Conservation (phyloP, 2,329 filamentous ascomycete genomes). For the Pestalotiopsis sp. region DNA sequence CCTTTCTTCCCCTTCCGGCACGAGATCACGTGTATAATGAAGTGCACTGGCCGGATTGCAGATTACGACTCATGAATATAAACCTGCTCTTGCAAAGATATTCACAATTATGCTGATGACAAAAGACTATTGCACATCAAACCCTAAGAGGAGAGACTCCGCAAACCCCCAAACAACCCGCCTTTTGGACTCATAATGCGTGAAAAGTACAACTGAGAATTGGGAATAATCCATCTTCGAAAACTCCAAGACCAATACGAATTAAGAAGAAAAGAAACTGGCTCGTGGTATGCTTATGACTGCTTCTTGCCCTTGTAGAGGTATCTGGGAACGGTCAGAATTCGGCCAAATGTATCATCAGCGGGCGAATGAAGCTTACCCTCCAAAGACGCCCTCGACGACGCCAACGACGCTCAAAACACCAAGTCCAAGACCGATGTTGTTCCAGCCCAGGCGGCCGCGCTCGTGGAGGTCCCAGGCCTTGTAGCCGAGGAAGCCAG, state of each 20-base stretch:
- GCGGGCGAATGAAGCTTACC: conserved; percentile 35
- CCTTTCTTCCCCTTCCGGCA: too few relatives aligned
- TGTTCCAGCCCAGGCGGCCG: conserved; percentile 52
- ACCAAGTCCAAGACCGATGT: conserved; percentile 52
- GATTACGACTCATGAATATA: not conserved
- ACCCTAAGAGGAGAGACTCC: conserved; percentile 10
- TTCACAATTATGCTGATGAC: conserved; percentile 6
- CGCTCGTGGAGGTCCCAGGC: conserved; percentile 59
- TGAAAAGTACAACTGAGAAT: conserved; percentile 1
- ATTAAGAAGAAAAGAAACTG: not conserved
- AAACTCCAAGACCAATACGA: not conserved
- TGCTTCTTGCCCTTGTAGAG: conserved; percentile 34
- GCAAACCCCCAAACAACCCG: not conserved
- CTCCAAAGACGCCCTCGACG: conserved; percentile 51
- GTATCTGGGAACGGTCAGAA: conserved; percentile 24
- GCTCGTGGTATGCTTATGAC: conserved; percentile 19
- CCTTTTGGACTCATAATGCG: conserved; percentile 5
- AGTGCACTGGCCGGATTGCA: not conserved
- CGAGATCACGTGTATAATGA: too few relatives aligned
- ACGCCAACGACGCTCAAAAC: conserved; percentile 52
- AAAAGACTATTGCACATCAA: conserved; percentile 11
- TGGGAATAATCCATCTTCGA: not conserved
- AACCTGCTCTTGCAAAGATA: not conserved
- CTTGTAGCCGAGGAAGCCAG: conserved; percentile 56
- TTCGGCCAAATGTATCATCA: too few relatives aligned